Evolutionary conservation across 352 stramenopile genomes (phyloP).

Genomic region (Phytopythium sindhum): DNA sequence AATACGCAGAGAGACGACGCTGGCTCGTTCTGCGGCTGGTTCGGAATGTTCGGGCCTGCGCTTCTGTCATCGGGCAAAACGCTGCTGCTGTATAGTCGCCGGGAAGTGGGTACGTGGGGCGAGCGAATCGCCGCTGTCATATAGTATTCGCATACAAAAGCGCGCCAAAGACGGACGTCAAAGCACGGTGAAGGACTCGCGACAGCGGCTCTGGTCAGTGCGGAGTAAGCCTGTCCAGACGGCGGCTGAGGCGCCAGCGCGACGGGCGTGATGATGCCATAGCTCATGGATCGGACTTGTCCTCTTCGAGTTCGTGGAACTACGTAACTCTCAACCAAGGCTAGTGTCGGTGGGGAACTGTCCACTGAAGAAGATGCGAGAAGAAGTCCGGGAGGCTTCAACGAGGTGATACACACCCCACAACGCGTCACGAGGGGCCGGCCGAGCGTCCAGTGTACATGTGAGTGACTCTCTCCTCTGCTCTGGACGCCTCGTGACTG

Average conservation of each 20-base stretch:
- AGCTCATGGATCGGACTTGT: background rate
- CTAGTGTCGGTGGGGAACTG: background rate
- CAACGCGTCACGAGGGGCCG: background rate
- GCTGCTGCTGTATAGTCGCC: background rate
- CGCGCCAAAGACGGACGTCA: background rate
- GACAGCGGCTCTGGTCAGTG: background rate
- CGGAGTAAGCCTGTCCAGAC: background rate
- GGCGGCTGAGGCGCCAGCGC: background rate
- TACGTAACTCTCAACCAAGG: background rate
- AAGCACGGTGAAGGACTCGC: background rate
- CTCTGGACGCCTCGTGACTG: background rate
- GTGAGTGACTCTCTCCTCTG: background rate
- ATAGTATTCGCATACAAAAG: background rate
- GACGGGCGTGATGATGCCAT: slow-evolving; percentile 5
- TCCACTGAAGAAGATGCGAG: background rate
- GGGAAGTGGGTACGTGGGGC: background rate
- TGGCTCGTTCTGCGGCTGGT: background rate
- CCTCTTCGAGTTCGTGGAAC: background rate
- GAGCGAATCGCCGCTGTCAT: background rate
- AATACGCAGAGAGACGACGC: background rate
- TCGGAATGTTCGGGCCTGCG: background rate
- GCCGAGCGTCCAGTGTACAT: background rate
- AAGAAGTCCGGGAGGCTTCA: background rate
- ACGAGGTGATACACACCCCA: background rate
- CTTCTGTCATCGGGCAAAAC: background rate